Evolutionary conservation across 1,284 basidiomycete genomes (phyloP).

Genomic region (Sporisorium graminicola): DNA sequence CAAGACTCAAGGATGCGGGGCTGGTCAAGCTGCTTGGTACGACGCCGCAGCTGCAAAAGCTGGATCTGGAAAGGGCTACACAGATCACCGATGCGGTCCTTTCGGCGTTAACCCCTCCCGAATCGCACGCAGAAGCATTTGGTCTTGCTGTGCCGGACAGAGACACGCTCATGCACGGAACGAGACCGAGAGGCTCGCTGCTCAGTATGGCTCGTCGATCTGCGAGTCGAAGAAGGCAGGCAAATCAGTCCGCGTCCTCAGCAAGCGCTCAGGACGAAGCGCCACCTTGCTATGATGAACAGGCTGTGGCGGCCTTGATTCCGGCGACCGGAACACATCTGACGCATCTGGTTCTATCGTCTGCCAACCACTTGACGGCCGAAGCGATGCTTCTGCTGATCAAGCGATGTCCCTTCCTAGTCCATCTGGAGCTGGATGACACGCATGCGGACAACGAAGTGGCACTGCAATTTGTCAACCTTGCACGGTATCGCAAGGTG

Average conservation of each 20-base stretch:
- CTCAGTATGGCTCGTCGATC: slow-evolving; percentile 32
- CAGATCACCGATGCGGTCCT: slow-evolving; percentile 82
- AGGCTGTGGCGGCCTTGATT: slow-evolving; percentile 39
- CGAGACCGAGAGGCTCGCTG: slow-evolving; percentile 30
- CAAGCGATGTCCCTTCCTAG: slow-evolving; percentile 46
- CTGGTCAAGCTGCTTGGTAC: slow-evolving; percentile 80
- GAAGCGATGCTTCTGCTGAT: slow-evolving; percentile 47
- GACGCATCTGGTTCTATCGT: slow-evolving; percentile 80
- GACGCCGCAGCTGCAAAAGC: slow-evolving; percentile 78
- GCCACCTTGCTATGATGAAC: slow-evolving; percentile 26
- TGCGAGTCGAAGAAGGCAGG: slow-evolving; percentile 35
- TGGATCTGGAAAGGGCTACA: slow-evolving; percentile 86
- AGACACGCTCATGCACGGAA: slow-evolving; percentile 26
- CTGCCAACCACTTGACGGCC: slow-evolving; percentile 32
- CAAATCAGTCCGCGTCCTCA: slow-evolving; percentile 15
- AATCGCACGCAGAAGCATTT: slow-evolving; percentile 44
- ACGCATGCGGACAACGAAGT: slow-evolving; percentile 50
- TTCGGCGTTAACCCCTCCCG: slow-evolving; percentile 76
- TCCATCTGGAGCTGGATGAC: slow-evolving; percentile 59
- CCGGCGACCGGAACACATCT: slow-evolving; percentile 75
- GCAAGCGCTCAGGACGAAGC: slow-evolving; percentile 10
- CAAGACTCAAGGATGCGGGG: slow-evolving; percentile 74
- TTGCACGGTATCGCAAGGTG: slow-evolving; percentile 44
- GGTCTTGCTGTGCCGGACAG: slow-evolving; percentile 32
- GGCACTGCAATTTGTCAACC: slow-evolving; percentile 50